These are phyloP conservation scores for Myriosclerotinia scirpicola DNA, from an alignment of 2,329 filamentous ascomycete species.

Conservation along the genomic window DNA sequence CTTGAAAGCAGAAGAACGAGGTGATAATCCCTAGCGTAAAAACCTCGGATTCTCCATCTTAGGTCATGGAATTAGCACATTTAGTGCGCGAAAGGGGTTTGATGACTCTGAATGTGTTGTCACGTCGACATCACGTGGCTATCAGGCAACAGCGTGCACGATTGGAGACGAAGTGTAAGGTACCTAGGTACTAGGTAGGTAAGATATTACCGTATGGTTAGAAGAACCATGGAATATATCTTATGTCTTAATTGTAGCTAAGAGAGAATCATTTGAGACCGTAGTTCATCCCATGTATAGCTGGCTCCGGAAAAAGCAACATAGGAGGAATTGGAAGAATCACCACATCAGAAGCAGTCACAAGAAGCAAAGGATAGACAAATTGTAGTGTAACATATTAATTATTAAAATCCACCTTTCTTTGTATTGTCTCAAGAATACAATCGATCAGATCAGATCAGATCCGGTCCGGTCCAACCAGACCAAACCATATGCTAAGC, in stretches of 20 bases:
- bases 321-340: too few species aligned
- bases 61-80: too few species aligned
- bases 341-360: too few species aligned
- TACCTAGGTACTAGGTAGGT: too few species aligned
- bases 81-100: neutral
- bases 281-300: neutral
- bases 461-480: neutral
- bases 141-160: neutral
- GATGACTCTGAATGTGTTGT: neutral
- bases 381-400: conserved; percentile 18
- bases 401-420: conserved; percentile 22
- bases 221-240: too few species aligned
- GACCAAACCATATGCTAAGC: conserved; percentile 14
- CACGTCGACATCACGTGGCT: neutral
- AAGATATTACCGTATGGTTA: neutral
- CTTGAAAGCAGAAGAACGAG: too few species aligned
- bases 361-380: neutral
- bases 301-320: neutral
- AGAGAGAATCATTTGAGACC: too few species aligned
- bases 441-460: conserved; percentile 2
- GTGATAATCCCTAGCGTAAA: too few species aligned
- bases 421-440: conserved; percentile 4
- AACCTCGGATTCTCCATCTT: too few species aligned
- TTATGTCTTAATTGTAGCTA: too few species aligned
- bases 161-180: neutral